phyloP scores from a whole-genome alignment of 352 stramenopile species.

The Globisporangium cederbergense region DNA sequence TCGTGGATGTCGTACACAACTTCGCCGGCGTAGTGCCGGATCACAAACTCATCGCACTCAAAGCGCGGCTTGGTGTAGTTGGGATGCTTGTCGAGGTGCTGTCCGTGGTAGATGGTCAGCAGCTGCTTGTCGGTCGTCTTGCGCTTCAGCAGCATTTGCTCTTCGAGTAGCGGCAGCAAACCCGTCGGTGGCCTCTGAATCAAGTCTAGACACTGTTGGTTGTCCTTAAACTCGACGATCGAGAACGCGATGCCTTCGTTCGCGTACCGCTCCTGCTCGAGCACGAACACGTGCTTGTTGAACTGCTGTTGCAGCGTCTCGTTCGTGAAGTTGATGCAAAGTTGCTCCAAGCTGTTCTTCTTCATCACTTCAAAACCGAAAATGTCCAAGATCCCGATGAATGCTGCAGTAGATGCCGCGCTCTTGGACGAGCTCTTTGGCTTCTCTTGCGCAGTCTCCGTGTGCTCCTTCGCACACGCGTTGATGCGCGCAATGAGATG shows the following conservation, averaged over 20 bases:
- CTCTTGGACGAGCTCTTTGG: conserved; percentile 8
- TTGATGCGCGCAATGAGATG: conserved; percentile 80
- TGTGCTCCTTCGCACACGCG: conserved; percentile 59
- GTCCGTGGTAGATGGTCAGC: conserved; percentile 76
- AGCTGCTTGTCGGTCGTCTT: conserved; percentile 85
- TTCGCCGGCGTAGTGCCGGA: conserved; percentile 82
- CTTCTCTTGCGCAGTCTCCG: conserved; percentile 21
- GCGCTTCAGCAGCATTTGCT: conserved; percentile 85
- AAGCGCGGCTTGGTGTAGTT: conserved; percentile 76
- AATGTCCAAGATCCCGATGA: conserved; percentile 90
- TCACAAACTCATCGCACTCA: conserved; percentile 82
- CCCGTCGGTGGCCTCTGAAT: conserved; percentile 81
- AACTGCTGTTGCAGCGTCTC: conserved; percentile 90
- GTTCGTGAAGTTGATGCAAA: conserved; percentile 92
- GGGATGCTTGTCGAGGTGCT: conserved; percentile 67
- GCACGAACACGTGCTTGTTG: conserved; percentile 85
- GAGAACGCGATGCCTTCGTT: conserved; percentile 71
- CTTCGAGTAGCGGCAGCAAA: conserved; percentile 79
- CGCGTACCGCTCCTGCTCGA: conserved; percentile 80
- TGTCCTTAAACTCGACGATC: conserved; percentile 82
- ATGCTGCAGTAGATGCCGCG: conserved; percentile 21
- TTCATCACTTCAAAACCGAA: conserved; percentile 91
- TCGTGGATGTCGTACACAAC: conserved; percentile 80
- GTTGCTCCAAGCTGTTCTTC: conserved; percentile 85
- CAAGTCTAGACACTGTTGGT: conserved; percentile 71